Base-by-base conservation (phyloP, 257 asterid genomes). In the Petrea volubilis region DNA sequence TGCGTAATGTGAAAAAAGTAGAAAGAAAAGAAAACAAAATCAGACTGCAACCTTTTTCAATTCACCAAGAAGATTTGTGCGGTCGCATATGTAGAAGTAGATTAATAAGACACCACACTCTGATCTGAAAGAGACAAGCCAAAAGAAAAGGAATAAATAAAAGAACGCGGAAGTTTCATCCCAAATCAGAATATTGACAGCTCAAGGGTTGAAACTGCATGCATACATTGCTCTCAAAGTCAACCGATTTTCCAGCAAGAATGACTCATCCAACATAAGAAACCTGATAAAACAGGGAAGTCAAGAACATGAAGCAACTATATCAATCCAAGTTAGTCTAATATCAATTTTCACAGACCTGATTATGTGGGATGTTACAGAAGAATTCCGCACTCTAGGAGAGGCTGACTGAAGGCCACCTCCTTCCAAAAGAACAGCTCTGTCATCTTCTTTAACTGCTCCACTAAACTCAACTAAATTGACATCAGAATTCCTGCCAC, bases 201-300 rank as follows among this genome's bases (percentile, higher is more conserved):
- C 56, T 52, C 44, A 29, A 60, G n/a, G 31, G 40, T 47, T 60
- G 75, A 70, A 68, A 68, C 58, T 50, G 67, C 12, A 13, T 40
- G 47, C 91, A 70, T 89, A 91, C 98, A 87, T 86, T 78, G 98
- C 93, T 81, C 97, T 86, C 84, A 90, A 85, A 62, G 82, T 83
- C 85, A 78, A 73, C 65, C 97, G 89, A 52, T 93, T 87, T 68
- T 90, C 96, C 76, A 89, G 87, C 78, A 91, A 74, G 85, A 93
- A 87, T 34, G 85, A 75, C 78, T 87, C 93, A 62, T 90, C 93
- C 92, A 93, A 76, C 47, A 77, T 79, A 65, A 87, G 82, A 75
- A 93, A 87, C 84, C 98, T 92, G 90, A 66, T 38, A 69, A 73
- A 60, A 79, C 33, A 63, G 33, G 25, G 20, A 71, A 31, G 21